phyloP scores from a whole-genome alignment of 805 yeast genomes.

The Monosporozyma aquatica region DNA sequence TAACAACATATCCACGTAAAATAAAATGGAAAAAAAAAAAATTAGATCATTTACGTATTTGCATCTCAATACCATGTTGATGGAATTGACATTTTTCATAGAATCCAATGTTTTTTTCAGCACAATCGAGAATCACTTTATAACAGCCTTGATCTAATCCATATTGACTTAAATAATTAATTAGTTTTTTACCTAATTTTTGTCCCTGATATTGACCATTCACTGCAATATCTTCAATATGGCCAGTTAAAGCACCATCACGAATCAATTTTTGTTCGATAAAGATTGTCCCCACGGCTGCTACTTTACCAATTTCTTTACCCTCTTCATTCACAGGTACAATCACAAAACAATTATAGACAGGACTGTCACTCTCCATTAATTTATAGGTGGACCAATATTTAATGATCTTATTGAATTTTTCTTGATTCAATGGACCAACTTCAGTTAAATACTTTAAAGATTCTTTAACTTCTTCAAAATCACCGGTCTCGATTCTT shows the following conservation, averaged over 20 bases:
- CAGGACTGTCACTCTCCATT: slow-evolving; percentile 17
- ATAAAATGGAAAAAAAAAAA: too few relatives aligned
- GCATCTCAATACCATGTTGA: slow-evolving; percentile 64
- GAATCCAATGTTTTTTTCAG: slow-evolving; percentile 69
- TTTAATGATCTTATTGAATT: slow-evolving; percentile 43
- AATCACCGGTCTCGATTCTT: slow-evolving; percentile 47
- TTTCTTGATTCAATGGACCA: slow-evolving; percentile 50
- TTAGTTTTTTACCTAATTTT: slow-evolving; percentile 62
- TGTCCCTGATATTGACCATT: slow-evolving; percentile 69
- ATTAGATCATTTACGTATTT: slow-evolving; percentile 16
- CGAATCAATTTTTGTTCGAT: slow-evolving; percentile 81
- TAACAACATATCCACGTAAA: too few relatives aligned
- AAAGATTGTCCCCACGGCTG: slow-evolving; percentile 76
- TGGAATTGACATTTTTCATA: slow-evolving; percentile 80
- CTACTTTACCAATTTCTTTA: slow-evolving; percentile 39
- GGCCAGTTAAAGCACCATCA: slow-evolving; percentile 78
- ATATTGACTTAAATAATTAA: slow-evolving; percentile 48
- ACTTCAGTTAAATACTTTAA: slow-evolving; percentile 71
- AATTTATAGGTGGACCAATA: slow-evolving; percentile 45
- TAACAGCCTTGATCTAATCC: slow-evolving; percentile 65
- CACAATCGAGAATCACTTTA: slow-evolving; percentile 85
- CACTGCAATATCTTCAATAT: slow-evolving; percentile 91
- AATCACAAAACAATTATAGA: slow-evolving; percentile 66
- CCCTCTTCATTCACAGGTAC: slow-evolving; percentile 39
- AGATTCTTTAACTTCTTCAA: slow-evolving; percentile 49